Percentiles rank a stretch among this genome's conserved stretches.
Evolutionary conservation across 306 rosid genomes (phyloP).

Genomic region (Heteromeles arbutifolia): DNA sequence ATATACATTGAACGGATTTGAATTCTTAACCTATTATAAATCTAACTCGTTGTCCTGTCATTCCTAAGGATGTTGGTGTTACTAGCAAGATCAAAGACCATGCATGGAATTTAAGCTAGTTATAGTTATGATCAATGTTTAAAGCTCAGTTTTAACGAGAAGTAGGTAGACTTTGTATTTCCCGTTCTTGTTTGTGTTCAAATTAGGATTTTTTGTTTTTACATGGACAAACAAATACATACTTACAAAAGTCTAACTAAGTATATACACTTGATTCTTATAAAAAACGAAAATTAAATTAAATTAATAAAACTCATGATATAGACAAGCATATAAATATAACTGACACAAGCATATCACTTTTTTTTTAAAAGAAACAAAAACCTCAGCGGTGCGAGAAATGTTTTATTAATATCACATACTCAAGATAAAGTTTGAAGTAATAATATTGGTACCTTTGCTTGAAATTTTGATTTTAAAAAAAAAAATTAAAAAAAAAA

Average conservation of each 20-base stretch:
- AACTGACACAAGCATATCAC: neutral
- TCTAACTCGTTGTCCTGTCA: neutral
- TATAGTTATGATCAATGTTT: neutral
- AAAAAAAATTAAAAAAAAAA: no score
- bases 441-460: neutral
- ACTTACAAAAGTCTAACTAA: neutral
- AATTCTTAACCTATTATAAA: neutral
- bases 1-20: no score
- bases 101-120: neutral
- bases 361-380: no score
- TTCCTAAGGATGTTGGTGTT: neutral
- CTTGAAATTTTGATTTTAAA: neutral
- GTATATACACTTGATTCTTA: neutral
- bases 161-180: neutral
- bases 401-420: no score
- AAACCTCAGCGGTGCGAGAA: no score
- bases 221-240: neutral
- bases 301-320: neutral
- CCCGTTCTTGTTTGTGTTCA: neutral
- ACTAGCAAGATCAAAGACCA: neutral
- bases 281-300: neutral
- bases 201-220: neutral
- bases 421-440: neutral
- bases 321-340: neutral
- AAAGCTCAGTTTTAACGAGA: neutral